Base-by-base conservation (phyloP, 2,329 filamentous ascomycete species). In the Curvularia sp. region DNA sequence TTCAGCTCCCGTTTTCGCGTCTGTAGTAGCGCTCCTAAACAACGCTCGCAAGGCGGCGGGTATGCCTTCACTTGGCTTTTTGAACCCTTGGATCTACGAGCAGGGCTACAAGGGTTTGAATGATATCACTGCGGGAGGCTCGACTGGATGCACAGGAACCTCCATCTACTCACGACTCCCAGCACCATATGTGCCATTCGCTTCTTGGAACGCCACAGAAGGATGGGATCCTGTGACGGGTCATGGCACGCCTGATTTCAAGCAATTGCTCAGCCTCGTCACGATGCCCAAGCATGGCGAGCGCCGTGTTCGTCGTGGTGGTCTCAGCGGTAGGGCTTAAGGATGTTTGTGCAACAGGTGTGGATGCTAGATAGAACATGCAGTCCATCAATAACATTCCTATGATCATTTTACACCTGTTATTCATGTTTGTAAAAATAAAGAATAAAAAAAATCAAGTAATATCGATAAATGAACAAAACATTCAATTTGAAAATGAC, bases 221-320 rank as follows among this genome's bases (percentile, higher is more conserved):
- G 81, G 80, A 2, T 83, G 82, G 82, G 81, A 84, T 67, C 80
- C 82, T 1, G 81, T 79, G 5, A 83, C 81, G 13, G 81, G 81
- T 0, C 69, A 74, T 32, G 75, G 76, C 5, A 78, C 76, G 27
- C 76, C 75, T 0, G 69, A 77, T 46, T 76, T 78, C 52, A 65
- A 65, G 46, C 68, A 73, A 61, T 61, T 78, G 46, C 62, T 77
- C 28, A 60, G 69, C 56, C 58, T 77, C 18, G 60, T 60, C n/a
- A 47, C n/a, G 12, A 27, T n/a, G 47, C 52, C 64, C 25, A 57
- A 59, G 3, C 66, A 72, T 25, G 57, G 57, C 28, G 53, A 63
- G 38, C 59, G 63, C 34, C 60, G 65, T 12, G 62, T 63, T 43
- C 47, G 47, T 34, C 56, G 56, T 30, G 56, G 56, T 10, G 46